Percentiles rank a stretch among this genome's conserved stretches.
These are phyloP conservation scores for Aspergillus hancockii DNA, from an alignment of 495 filamentous ascomycete species.

Conservation along the genomic window DNA sequence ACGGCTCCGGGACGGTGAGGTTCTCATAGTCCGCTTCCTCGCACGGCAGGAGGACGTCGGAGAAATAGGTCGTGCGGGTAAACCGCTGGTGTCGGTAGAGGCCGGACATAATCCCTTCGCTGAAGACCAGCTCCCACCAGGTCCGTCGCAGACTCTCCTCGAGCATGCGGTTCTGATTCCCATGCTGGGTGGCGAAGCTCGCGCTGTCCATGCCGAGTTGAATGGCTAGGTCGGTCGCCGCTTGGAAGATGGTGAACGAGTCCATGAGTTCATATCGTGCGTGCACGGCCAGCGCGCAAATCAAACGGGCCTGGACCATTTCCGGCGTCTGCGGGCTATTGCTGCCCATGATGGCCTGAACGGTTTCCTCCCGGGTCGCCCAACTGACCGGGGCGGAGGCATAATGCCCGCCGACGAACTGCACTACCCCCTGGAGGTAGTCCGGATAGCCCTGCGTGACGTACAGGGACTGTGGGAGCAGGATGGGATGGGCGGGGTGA, in stretches of 20 bases:
- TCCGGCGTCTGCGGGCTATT: not conserved
- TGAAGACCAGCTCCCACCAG: conserved; percentile 2
- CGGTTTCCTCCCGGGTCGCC: not conserved
- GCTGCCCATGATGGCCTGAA: not conserved
- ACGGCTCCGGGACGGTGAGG: not conserved
- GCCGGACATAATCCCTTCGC: not conserved
- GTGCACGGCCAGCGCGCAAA: not conserved
- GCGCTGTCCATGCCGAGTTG: not conserved
- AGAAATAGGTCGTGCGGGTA: not conserved
- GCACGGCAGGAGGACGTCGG: not conserved
- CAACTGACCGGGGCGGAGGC: not conserved
- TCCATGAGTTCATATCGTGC: not conserved
- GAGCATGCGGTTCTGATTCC: not conserved
- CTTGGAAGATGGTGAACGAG: conserved; percentile 1
- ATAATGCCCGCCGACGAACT: not conserved
- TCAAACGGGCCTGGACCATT: not conserved
- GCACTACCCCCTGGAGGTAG: not conserved
- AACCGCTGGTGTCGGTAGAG: conserved; percentile 1
- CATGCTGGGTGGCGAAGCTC: not conserved
- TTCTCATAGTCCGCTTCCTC: conserved; percentile 1
- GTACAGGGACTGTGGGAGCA: not conserved
- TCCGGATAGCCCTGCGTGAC: conserved; percentile 1
- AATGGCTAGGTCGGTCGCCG: not conserved
- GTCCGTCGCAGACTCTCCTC: conserved; percentile 5
- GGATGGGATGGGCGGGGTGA: not conserved